phyloP scores from a whole-genome alignment of 164 flowering plant genomes.

The Vitis amurensis region DNA sequence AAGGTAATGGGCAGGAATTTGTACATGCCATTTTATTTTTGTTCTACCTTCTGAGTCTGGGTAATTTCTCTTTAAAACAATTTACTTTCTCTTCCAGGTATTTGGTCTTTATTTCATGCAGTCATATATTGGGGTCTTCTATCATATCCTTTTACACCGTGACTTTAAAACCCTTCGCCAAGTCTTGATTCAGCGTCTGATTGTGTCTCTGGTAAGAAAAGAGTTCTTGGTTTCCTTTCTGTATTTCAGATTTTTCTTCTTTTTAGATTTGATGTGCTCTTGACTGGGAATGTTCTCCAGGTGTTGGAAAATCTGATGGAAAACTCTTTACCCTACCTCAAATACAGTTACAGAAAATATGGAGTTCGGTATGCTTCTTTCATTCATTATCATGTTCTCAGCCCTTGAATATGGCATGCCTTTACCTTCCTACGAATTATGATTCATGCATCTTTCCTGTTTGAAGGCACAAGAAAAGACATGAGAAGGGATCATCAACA shows the following conservation, averaged over 20 bases:
- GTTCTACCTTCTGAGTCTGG: neutral
- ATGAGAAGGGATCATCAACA: conserved; percentile 42
- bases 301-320: conserved; percentile 79
- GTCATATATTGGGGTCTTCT: conserved; percentile 85
- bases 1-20: conserved; percentile 46
- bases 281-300: conserved; percentile 34
- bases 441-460: conserved; percentile 7
- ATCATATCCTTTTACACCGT: conserved; percentile 82
- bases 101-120: conserved; percentile 98
- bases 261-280: conserved; percentile 1
- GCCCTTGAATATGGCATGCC: neutral
- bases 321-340: conserved; percentile 78
- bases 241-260: neutral
- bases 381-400: neutral
- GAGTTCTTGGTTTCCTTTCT: neutral
- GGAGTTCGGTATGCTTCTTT: conserved; percentile 58
- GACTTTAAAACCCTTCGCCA: conserved; percentile 76
- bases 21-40: neutral
- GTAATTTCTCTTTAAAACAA: neutral
- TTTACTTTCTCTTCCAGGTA: conserved; percentile 50
- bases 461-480: conserved; percentile 56
- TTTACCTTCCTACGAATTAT: neutral
- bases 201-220: conserved; percentile 69
- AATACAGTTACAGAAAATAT: conserved; percentile 75
- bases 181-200: conserved; percentile 79